Percentiles rank a stretch among this genome's conserved stretches.
These are phyloP conservation scores for Yamadazyma diddensiae DNA, from an alignment of 1,139 yeast species.

Conservation along the genomic window DNA sequence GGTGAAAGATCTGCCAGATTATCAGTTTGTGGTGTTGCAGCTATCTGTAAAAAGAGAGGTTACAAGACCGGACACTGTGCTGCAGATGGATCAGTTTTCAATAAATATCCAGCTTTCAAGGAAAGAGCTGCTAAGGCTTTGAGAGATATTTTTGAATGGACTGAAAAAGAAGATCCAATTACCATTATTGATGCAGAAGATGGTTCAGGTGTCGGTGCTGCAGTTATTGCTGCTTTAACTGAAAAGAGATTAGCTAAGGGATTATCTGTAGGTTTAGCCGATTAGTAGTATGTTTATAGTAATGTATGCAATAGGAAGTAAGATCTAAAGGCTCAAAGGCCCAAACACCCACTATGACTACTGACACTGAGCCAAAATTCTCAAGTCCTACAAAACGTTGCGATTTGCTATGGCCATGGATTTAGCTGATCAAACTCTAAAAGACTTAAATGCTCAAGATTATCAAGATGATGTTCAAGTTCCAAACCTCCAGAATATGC, in stretches of 20 bases:
- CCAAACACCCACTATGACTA: no score
- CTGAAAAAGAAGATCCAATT: slow-evolving; percentile 71
- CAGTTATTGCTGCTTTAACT: slow-evolving; percentile 93
- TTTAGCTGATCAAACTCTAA: slow-evolving; percentile 3
- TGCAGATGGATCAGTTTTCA: slow-evolving; percentile 94
- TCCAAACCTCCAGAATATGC: no score
- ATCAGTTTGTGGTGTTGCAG: slow-evolving; percentile 94
- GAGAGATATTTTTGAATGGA: slow-evolving; percentile 89
- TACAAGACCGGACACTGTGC: slow-evolving; percentile 82
- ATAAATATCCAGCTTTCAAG: slow-evolving; percentile 89
- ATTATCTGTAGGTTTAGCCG: slow-evolving; percentile 61
- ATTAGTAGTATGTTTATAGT: not conserved
- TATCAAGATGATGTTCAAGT: no score
- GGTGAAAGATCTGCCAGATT: slow-evolving; percentile 93
- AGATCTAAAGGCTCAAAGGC: no score
- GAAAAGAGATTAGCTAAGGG: slow-evolving; percentile 71
- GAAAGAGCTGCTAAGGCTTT: slow-evolving; percentile 87
- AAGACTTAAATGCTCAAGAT: slow-evolving; percentile 1
- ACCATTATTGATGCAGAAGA: slow-evolving; percentile 89
- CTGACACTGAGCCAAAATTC: not conserved
- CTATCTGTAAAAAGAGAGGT: slow-evolving; percentile 85
- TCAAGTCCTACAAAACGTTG: not conserved
- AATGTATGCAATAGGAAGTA: no score
- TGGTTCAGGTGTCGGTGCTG: slow-evolving; percentile 98
- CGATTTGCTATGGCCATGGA: not conserved